A percentile compares a stretch with the other conserved stretches of the same genome.
phyloP scores from a whole-genome alignment of 345 rosid genomes.

The Aurinia saxatilis region DNA sequence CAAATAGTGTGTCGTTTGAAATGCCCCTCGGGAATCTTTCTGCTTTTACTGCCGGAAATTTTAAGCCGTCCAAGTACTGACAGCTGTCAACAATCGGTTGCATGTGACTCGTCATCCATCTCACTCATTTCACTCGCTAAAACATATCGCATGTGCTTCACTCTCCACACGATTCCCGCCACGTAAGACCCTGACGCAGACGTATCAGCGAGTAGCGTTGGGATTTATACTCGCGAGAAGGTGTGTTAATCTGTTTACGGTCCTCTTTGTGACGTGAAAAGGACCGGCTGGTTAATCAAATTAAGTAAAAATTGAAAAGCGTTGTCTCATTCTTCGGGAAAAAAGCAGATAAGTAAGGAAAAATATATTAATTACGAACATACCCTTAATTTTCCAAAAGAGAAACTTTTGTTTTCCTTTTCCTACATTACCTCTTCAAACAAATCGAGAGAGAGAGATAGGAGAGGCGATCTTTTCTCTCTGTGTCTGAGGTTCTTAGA shows the following conservation, averaged over 20 bases:
- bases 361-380: background rate
- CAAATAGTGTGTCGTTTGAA: background rate
- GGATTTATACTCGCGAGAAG: background rate
- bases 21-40: background rate
- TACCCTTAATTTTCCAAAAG: conserved; percentile 10
- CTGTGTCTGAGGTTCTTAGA: too few relatives aligned
- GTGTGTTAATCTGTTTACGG: background rate
- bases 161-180: background rate
- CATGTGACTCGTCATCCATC: background rate
- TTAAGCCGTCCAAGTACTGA: conserved; percentile 2
- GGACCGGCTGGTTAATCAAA: background rate
- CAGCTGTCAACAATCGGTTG: conserved; percentile 17
- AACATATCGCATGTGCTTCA: background rate
- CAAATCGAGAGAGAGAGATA: too few relatives aligned
- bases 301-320: background rate
- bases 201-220: background rate
- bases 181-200: background rate
- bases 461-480: too few relatives aligned
- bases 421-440: background rate
- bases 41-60: background rate
- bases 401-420: background rate
- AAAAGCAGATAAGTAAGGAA: conserved; percentile 10
- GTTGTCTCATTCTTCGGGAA: conserved; percentile 9
- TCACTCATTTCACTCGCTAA: background rate
- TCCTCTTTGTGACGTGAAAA: conserved; percentile 9